Evolutionary conservation across 139 green algal genomes (phyloP).

Genomic region (Eudorina sp.): DNA sequence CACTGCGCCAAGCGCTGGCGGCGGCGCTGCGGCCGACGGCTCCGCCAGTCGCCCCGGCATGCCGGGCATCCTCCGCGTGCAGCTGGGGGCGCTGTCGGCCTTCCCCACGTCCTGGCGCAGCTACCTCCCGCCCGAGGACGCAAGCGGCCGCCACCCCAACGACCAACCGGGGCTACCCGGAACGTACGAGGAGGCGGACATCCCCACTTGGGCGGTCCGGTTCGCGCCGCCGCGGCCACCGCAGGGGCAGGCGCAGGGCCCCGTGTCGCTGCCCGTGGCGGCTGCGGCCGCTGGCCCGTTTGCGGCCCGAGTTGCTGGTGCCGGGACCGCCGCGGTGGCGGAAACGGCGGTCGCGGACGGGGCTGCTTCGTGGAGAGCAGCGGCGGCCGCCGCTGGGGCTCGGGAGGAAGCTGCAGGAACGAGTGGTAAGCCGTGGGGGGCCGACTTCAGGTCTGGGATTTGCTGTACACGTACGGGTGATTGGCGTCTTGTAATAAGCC

Average conservation of each 20-base stretch:
- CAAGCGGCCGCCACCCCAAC: not conserved
- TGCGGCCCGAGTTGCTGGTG: too few species aligned
- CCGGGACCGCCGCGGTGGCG: too few species aligned
- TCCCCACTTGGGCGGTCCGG: slow-evolving; percentile 23
- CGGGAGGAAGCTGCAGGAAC: not conserved
- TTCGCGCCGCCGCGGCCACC: not conserved
- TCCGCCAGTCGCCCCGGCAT: too few species aligned
- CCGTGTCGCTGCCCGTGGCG: too few species aligned
- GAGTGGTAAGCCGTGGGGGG: too few species aligned
- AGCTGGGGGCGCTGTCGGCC: not conserved
- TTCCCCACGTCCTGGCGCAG: slow-evolving; percentile 21
- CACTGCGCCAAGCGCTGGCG: not conserved
- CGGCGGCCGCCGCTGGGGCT: too few species aligned
- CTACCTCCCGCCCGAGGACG: slow-evolving; percentile 36
- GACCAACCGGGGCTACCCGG: slow-evolving; percentile 14
- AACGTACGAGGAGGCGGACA: slow-evolving; percentile 25
- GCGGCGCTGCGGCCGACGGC: not conserved
- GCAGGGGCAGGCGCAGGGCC: not conserved
- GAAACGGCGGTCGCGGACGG: too few species aligned
- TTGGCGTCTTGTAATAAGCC: too few species aligned
- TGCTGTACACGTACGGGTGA: too few species aligned
- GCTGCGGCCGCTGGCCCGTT: too few species aligned
- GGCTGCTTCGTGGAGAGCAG: not conserved
- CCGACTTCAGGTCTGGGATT: too few species aligned
- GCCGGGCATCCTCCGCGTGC: not conserved